These are phyloP conservation scores for Yarrowia alimentaria DNA, from an alignment of 805 yeast species.

Conservation along the genomic window DNA sequence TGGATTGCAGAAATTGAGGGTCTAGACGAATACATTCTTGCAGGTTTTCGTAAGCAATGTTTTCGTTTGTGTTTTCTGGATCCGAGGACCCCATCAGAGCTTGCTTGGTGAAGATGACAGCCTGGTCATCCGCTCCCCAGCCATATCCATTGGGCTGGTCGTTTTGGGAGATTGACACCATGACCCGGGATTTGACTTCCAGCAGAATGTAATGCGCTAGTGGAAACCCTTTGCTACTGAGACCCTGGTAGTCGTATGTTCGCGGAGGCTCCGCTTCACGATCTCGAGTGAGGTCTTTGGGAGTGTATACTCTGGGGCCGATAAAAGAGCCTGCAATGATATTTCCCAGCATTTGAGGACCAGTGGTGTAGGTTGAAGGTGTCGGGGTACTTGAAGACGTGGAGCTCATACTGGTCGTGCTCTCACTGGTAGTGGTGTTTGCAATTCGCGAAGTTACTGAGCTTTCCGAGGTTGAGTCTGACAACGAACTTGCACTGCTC, in stretches of 20 bases:
- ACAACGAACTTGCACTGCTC: too few species aligned
- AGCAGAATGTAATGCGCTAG: conserved; percentile 16
- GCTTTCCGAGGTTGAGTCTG: too few species aligned
- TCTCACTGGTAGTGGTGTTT: too few species aligned
- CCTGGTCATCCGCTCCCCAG: conserved; percentile 11
- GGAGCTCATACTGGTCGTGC: too few species aligned
- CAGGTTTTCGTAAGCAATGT: conserved; percentile 14
- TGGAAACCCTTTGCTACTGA: conserved; percentile 12
- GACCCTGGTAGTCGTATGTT: conserved; percentile 20
- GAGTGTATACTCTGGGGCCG: conserved; percentile 30
- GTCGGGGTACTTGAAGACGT: too few species aligned
- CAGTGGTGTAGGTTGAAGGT: conserved; percentile 4
- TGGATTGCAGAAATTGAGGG: conserved; percentile 28
- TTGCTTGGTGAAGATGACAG: conserved; percentile 11
- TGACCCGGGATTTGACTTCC: conserved; percentile 10
- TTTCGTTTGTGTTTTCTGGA: conserved; percentile 8
- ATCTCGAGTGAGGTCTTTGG: conserved; percentile 28
- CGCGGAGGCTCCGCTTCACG: conserved; percentile 4
- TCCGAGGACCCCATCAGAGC: conserved; percentile 16
- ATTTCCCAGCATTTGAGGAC: conserved; percentile 10
- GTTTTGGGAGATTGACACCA: conserved; percentile 3
- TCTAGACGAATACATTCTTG: conserved; percentile 11
- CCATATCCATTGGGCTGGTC: conserved; percentile 14
- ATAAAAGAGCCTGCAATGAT: background rate
- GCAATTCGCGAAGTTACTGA: too few species aligned